phyloP scores from a whole-genome alignment of 2,329 filamentous ascomycete species.

The Nannizziopsis arthrosporioides region DNA sequence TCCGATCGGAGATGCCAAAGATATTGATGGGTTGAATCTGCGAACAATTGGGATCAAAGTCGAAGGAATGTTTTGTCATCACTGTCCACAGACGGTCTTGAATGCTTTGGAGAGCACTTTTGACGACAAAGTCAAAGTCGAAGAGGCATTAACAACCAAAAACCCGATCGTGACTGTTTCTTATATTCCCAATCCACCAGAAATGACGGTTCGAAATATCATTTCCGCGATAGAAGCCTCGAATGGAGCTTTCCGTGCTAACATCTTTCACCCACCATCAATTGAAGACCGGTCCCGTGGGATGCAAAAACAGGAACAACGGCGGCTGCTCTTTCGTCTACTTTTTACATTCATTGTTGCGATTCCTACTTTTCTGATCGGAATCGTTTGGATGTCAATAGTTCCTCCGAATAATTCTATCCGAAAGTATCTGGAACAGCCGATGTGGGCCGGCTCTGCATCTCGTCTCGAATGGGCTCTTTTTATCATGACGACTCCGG shows the following conservation, averaged over 20 bases:
- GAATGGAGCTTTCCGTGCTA: conserved; percentile 55
- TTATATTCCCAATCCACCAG: conserved; percentile 57
- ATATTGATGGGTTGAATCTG: conserved; percentile 24
- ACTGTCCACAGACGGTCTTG: conserved; percentile 48
- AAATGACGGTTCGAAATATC: conserved; percentile 65
- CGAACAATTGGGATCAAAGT: conserved; percentile 55
- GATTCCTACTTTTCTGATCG: conserved; percentile 75
- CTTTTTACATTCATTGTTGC: conserved; percentile 56
- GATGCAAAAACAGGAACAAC: conserved; percentile 60
- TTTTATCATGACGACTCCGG: conserved; percentile 68
- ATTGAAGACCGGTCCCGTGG: conserved; percentile 68
- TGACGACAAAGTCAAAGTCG: conserved; percentile 31
- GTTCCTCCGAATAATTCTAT: conserved; percentile 48
- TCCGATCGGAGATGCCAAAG: conserved; percentile 28
- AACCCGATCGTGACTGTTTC: conserved; percentile 57
- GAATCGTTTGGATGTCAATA: conserved; percentile 83
- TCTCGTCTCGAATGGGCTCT: conserved; percentile 67
- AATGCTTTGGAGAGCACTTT: conserved; percentile 37
- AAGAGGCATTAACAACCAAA: conserved; percentile 42
- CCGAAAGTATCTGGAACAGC: conserved; percentile 56
- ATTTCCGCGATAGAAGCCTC: conserved; percentile 53
- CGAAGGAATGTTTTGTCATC: conserved; percentile 62
- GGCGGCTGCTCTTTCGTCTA: conserved; percentile 57
- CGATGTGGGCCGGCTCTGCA: conserved; percentile 57
- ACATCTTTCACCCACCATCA: conserved; percentile 66